Conservation (phyloP, 2,329 filamentous ascomycete genomes). For the Talaromyces sp. region DNA sequence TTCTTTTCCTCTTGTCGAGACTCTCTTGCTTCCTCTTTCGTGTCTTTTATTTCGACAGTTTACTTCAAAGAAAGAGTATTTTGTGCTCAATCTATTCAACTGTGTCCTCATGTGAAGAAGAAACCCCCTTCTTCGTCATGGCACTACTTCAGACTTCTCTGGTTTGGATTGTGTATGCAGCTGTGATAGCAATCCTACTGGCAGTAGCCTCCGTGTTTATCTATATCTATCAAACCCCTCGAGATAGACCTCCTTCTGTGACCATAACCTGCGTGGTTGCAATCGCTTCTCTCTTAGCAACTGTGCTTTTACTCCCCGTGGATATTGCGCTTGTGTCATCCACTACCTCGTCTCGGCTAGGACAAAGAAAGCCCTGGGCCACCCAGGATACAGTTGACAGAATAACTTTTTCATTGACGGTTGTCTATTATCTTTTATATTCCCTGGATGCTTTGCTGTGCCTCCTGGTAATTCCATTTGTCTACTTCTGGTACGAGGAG, state of each 20-base stretch:
- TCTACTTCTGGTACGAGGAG: constrained; percentile 98
- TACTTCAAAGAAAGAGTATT: background rate
- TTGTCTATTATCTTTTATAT: constrained; percentile 92
- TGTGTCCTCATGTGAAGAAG: constrained; percentile 18
- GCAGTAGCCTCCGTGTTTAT: constrained; percentile 81
- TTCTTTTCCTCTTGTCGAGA: no score
- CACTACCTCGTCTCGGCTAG: constrained; percentile 73
- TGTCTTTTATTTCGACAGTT: background rate
- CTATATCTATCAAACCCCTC: constrained; percentile 86
- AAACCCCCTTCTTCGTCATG: constrained; percentile 46
- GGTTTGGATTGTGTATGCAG: constrained; percentile 92
- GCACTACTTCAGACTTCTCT: constrained; percentile 80
- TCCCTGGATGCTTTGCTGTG: constrained; percentile 89
- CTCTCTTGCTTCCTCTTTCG: background rate
- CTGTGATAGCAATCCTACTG: constrained; percentile 76
- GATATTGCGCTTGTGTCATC: constrained; percentile 94
- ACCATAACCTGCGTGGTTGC: constrained; percentile 85
- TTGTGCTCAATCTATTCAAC: background rate
- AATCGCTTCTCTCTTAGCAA: constrained; percentile 83
- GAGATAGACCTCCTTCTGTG: constrained; percentile 80
- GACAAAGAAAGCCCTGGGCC: constrained; percentile 92
- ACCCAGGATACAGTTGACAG: constrained; percentile 76
- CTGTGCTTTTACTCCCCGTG: constrained; percentile 87
- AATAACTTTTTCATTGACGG: constrained; percentile 78
- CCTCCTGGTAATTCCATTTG: constrained; percentile 86